phyloP scores from a whole-genome alignment of 1,284 basidiomycete genomes.

The Cryptococcus hybrid region DNA sequence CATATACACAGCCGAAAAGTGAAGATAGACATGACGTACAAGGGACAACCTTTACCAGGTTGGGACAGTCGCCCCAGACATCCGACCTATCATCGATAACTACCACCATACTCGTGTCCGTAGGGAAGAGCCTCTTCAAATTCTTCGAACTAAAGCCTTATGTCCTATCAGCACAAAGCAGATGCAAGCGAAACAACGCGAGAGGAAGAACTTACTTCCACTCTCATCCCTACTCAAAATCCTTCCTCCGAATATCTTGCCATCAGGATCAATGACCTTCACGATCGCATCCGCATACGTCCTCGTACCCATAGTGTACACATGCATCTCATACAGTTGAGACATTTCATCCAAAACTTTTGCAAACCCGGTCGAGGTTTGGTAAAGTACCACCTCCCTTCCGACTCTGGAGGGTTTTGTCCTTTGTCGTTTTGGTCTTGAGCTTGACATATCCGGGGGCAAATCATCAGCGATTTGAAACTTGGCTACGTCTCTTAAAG shows the following conservation, averaged over 20 bases:
- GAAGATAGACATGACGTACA: slow-evolving; percentile 59
- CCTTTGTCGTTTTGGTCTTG: slow-evolving; percentile 44
- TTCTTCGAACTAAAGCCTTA: slow-evolving; percentile 64
- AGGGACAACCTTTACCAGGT: slow-evolving; percentile 93
- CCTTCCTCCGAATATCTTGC: slow-evolving; percentile 79
- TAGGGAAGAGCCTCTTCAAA: slow-evolving; percentile 86
- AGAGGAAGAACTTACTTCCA: slow-evolving; percentile 58
- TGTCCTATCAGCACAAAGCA: not conserved
- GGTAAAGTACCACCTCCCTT: slow-evolving; percentile 91
- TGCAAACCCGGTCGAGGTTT: slow-evolving; percentile 90
- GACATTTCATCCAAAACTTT: slow-evolving; percentile 72
- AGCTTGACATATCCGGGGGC: slow-evolving; percentile 12
- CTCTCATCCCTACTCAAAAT: slow-evolving; percentile 93
- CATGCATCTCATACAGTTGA: slow-evolving; percentile 93
- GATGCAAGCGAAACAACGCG: not conserved
- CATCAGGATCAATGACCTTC: slow-evolving; percentile 85
- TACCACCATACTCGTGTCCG: slow-evolving; percentile 97
- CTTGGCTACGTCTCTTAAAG: slow-evolving; percentile 73
- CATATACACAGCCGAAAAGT: not conserved
- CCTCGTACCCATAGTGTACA: slow-evolving; percentile 98
- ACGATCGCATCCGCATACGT: slow-evolving; percentile 96
- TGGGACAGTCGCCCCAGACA: slow-evolving; percentile 90
- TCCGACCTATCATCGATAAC: slow-evolving; percentile 98
- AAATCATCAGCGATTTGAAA: slow-evolving; percentile 78
- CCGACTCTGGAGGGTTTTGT: slow-evolving; percentile 38